These are phyloP conservation scores for Xylaria intraflava DNA, from an alignment of 495 filamentous ascomycete genomes.

Conservation along the genomic window DNA sequence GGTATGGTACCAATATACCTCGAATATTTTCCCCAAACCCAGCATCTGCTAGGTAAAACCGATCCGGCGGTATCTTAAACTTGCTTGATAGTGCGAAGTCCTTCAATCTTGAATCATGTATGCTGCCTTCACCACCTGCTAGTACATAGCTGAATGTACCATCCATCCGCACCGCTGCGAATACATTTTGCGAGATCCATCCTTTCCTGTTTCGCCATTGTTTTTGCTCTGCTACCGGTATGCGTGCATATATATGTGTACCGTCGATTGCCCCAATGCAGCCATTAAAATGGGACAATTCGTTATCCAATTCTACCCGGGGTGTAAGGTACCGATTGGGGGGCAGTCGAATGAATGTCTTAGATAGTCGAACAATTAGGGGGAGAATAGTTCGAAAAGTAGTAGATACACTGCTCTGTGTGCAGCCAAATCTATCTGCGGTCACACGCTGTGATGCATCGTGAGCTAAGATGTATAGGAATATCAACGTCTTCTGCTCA, in stretches of 20 bases:
- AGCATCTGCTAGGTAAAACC: not conserved
- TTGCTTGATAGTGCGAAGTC: not conserved
- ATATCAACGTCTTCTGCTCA: too few species aligned
- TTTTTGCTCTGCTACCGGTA: not conserved
- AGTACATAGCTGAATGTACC: not conserved
- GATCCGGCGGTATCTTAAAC: not conserved
- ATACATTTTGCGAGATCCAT: not conserved
- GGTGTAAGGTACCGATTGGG: too few species aligned
- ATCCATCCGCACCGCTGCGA: not conserved
- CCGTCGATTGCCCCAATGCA: not conserved
- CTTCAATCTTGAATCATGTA: not conserved
- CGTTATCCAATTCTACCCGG: too few species aligned
- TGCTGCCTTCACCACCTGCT: not conserved
- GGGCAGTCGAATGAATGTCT: too few species aligned
- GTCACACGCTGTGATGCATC: too few species aligned
- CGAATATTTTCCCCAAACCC: not conserved
- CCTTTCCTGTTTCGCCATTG: not conserved
- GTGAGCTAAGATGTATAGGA: too few species aligned
- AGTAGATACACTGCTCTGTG: too few species aligned
- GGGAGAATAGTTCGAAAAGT: too few species aligned
- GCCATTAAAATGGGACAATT: not conserved
- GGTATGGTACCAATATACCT: not conserved
- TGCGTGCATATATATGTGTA: not conserved
- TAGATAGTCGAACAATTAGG: too few species aligned
- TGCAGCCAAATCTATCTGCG: too few species aligned